A percentile compares a stretch with the other conserved stretches of the same genome.
phyloP scores from a whole-genome alignment of 2,329 filamentous ascomycete genomes.

The Epichloe coenophiala region DNA sequence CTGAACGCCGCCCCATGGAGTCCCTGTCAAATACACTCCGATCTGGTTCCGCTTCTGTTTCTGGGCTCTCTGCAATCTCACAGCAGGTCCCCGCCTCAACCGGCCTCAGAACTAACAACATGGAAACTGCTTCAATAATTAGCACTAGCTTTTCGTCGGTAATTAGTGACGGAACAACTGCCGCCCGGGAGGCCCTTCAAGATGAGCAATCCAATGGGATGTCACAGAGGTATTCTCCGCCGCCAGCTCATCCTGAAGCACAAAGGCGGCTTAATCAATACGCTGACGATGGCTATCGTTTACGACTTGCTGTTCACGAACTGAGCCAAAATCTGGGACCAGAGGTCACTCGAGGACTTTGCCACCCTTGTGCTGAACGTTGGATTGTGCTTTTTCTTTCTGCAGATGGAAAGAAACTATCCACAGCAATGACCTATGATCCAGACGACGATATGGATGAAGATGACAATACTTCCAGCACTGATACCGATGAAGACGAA shows the following conservation, averaged over 20 bases:
- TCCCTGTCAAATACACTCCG: constrained; percentile 46
- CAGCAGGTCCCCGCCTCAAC: constrained; percentile 51
- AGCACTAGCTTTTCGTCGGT: constrained; percentile 62
- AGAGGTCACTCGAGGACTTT: constrained; percentile 51
- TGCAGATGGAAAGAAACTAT: constrained; percentile 54
- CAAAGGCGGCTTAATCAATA: constrained; percentile 36
- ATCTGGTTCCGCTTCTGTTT: constrained; percentile 55
- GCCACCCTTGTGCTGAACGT: constrained; percentile 67
- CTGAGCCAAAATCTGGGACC: constrained; percentile 52
- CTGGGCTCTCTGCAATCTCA: constrained; percentile 53
- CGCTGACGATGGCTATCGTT: constrained; percentile 50
- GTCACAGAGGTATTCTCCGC: constrained; percentile 41
- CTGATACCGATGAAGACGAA: constrained; percentile 48
- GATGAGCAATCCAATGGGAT: constrained; percentile 39
- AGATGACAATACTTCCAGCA: constrained; percentile 48
- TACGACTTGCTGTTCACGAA: constrained; percentile 56
- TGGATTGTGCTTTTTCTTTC: constrained; percentile 77
- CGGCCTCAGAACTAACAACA: constrained; percentile 23
- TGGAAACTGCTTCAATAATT: constrained; percentile 56
- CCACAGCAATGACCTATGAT: constrained; percentile 59
- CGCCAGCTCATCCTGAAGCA: constrained; percentile 29
- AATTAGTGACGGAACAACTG: constrained; percentile 50
- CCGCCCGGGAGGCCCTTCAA: constrained; percentile 49
- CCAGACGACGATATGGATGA: constrained; percentile 53
- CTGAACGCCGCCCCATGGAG: constrained; percentile 54